Evolutionary conservation across 495 filamentous ascomycete genomes (phyloP).

Genomic region (Neurospora discreta): DNA sequence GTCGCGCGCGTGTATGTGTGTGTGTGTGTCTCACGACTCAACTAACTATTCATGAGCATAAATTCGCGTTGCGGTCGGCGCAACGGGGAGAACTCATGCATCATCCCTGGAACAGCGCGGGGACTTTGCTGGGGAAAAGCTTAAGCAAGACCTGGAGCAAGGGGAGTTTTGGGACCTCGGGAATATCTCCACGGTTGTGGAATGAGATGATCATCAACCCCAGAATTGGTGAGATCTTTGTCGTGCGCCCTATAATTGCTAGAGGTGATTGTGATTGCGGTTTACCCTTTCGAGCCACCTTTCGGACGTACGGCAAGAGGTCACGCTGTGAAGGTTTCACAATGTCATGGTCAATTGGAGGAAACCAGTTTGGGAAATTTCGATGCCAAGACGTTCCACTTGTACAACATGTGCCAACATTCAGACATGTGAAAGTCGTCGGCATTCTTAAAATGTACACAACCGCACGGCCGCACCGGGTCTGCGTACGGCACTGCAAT

Average conservation of each 20-base stretch:
- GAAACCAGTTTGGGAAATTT: not conserved
- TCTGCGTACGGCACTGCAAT: not conserved
- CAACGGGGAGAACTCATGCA: not conserved
- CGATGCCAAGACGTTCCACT: not conserved
- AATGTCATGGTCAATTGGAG: not conserved
- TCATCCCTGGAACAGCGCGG: not conserved
- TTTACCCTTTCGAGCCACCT: not conserved
- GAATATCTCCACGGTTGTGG: not conserved
- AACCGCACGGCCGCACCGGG: not conserved
- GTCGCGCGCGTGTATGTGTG: too few relatives aligned
- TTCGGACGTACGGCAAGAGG: not conserved
- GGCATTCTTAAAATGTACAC: not conserved
- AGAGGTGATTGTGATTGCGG: not conserved
- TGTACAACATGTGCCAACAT: too few relatives aligned
- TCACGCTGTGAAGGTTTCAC: not conserved
- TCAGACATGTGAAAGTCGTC: not conserved
- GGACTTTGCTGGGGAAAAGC: not conserved
- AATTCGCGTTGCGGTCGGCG: not conserved
- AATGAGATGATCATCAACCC: not conserved
- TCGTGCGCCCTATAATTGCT: not conserved
- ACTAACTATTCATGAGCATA: not conserved
- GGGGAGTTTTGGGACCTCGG: not conserved
- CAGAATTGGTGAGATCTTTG: not conserved
- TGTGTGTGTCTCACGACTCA: not conserved
- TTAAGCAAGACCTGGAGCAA: not conserved